Evolutionary conservation across 1,139 yeast genomes (phyloP).

Genomic region (Geotrichum europaeum): DNA sequence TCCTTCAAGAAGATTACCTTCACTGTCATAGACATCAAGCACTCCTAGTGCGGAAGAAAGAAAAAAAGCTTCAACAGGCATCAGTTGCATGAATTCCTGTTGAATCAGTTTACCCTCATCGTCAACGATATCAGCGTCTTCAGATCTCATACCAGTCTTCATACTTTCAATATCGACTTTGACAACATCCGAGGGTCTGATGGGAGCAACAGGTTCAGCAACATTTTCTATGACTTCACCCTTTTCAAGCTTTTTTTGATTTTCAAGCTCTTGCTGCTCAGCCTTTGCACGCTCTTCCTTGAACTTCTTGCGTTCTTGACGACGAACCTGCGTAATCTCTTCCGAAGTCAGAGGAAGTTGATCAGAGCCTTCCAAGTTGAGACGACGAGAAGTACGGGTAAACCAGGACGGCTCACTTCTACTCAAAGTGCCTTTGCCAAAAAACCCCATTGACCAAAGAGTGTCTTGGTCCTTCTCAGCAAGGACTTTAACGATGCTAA

Average conservation of each 20-base stretch:
- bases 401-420: constrained; percentile 92
- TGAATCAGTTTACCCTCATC: constrained; percentile 38
- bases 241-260: constrained; percentile 21
- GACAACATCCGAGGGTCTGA: constrained; percentile 16
- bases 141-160: constrained; percentile 16
- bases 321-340: constrained; percentile 66
- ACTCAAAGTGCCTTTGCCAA: constrained; percentile 86
- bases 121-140: constrained; percentile 32
- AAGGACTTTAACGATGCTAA: constrained; percentile 38
- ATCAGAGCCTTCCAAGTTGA: constrained; percentile 39
- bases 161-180: constrained; percentile 14
- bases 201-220: constrained; percentile 25
- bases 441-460: constrained; percentile 84
- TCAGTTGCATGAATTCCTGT: constrained; percentile 66
- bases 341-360: constrained; percentile 47
- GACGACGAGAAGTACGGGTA: constrained; percentile 53
- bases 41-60: constrained; percentile 49
- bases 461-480: constrained; percentile 46
- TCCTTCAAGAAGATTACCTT: constrained; percentile 15
- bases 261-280: constrained; percentile 33
- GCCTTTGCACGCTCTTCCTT: constrained; percentile 47
- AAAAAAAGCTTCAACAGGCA: constrained; percentile 72
- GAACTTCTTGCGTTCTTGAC: constrained; percentile 67
- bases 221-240: constrained; percentile 25
- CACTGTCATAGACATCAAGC: constrained; percentile 24